These are phyloP conservation scores for Pistacia vera DNA, from an alignment of 345 rosid species.

Conservation along the genomic window DNA sequence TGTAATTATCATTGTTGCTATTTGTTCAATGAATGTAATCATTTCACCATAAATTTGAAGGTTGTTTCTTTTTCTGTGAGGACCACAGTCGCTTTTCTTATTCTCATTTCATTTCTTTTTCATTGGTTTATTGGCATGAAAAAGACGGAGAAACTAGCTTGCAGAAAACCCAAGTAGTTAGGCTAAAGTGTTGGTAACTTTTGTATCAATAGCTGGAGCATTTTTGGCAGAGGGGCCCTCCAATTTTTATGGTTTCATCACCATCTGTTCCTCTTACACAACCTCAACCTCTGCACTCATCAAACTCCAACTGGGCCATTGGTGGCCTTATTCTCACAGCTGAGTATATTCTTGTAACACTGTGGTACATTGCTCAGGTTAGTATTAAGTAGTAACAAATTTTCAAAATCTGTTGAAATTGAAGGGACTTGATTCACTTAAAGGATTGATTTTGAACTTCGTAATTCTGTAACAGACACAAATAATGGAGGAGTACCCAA, in stretches of 20 bases:
- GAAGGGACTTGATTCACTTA: background rate
- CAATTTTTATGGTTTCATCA: slow-evolving; percentile 39
- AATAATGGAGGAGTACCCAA: slow-evolving; percentile 86
- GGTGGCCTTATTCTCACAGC: slow-evolving; percentile 74
- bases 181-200: slow-evolving; percentile 79
- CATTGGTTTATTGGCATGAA: background rate
- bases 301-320: slow-evolving; percentile 61
- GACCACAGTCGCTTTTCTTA: slow-evolving; percentile 3
- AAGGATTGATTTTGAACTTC: background rate
- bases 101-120: slow-evolving; percentile 6
- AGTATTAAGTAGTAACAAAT: background rate
- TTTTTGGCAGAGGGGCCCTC: slow-evolving; percentile 74
- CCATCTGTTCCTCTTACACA: slow-evolving; percentile 28
- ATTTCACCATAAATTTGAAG: too few relatives aligned
- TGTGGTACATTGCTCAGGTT: slow-evolving; percentile 95
- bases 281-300: slow-evolving; percentile 38
- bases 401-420: background rate
- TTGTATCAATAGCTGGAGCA: slow-evolving; percentile 79
- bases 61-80: background rate
- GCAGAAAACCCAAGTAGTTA: slow-evolving; percentile 60
- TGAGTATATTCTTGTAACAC: slow-evolving; percentile 65
- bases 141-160: slow-evolving; percentile 74
- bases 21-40: background rate
- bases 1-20: too few relatives aligned
- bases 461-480: slow-evolving; percentile 51